Evolutionary conservation across 2,329 filamentous ascomycete genomes (phyloP).

Genomic region (Colletotrichum simmondsii): DNA sequence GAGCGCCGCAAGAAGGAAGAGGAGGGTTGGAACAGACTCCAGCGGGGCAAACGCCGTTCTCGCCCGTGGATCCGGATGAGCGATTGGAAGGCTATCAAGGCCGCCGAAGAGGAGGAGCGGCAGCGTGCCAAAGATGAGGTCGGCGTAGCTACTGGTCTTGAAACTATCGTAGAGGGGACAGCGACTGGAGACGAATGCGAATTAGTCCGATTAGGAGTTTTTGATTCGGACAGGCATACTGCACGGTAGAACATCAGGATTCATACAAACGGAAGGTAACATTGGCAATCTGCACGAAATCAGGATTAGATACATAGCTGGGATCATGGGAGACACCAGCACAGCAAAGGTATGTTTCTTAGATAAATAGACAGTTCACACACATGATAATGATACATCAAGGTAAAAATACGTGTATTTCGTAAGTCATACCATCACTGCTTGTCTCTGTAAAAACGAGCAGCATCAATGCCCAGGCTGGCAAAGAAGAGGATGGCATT

Average conservation of each 20-base stretch:
- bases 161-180: background rate
- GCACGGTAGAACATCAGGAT: background rate
- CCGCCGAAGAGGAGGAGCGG: too few relatives aligned
- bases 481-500: conserved; percentile 78
- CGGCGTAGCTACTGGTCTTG: background rate
- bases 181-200: background rate
- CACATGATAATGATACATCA: background rate
- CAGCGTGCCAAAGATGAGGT: too few relatives aligned
- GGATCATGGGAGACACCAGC: background rate
- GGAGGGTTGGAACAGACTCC: background rate
- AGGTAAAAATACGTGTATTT: background rate
- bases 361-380: background rate
- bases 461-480: conserved; percentile 62
- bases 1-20: background rate
- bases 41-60: background rate
- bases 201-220: background rate
- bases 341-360: background rate
- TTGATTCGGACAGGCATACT: background rate
- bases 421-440: conserved; percentile 13
- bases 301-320: background rate
- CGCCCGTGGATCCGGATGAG: background rate
- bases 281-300: background rate
- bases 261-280: background rate
- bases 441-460: conserved; percentile 45
- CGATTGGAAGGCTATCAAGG: too few relatives aligned